A percentile compares a stretch with the other conserved stretches of the same genome.
Evolutionary conservation across 345 rosid species (phyloP).

Genomic region (Laguncularia racemosa): DNA sequence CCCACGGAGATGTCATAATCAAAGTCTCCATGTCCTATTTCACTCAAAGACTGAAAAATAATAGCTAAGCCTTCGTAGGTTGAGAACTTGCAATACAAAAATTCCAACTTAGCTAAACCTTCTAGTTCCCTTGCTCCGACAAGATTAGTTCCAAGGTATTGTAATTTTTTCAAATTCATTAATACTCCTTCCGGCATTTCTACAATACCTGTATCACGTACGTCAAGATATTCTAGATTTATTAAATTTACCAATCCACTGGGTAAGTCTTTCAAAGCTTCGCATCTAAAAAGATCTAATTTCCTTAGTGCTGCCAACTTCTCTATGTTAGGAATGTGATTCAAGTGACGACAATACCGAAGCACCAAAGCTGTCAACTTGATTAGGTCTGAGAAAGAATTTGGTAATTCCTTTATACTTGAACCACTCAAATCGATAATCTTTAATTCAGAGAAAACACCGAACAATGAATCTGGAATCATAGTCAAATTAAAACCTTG

Average conservation of each 20-base stretch:
- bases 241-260: slow-evolving; percentile 11
- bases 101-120: slow-evolving; percentile 11
- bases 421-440: slow-evolving; percentile 1
- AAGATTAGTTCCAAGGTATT: background rate
- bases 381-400: slow-evolving; percentile 12
- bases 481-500: background rate
- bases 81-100: background rate
- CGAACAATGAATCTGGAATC: slow-evolving; percentile 7
- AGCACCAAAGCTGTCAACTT: slow-evolving; percentile 12
- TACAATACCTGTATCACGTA: background rate
- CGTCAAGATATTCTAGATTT: slow-evolving; percentile 12
- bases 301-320: slow-evolving; percentile 5
- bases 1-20: too few species aligned
- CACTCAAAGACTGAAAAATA: background rate
- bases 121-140: slow-evolving; percentile 9
- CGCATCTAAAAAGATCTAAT: slow-evolving; percentile 10
- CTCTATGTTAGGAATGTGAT: slow-evolving; percentile 14
- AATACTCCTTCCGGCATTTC: slow-evolving; percentile 5
- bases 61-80: background rate
- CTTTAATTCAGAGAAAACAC: background rate
- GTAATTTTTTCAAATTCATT: slow-evolving; percentile 1
- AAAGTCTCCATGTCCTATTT: too few species aligned
- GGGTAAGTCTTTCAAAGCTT: slow-evolving; percentile 2
- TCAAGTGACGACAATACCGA: background rate
- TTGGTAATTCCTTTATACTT: slow-evolving; percentile 11